Conservation (phyloP, 2,329 filamentous ascomycete genomes). For the Dryadomyces quercivorus region DNA sequence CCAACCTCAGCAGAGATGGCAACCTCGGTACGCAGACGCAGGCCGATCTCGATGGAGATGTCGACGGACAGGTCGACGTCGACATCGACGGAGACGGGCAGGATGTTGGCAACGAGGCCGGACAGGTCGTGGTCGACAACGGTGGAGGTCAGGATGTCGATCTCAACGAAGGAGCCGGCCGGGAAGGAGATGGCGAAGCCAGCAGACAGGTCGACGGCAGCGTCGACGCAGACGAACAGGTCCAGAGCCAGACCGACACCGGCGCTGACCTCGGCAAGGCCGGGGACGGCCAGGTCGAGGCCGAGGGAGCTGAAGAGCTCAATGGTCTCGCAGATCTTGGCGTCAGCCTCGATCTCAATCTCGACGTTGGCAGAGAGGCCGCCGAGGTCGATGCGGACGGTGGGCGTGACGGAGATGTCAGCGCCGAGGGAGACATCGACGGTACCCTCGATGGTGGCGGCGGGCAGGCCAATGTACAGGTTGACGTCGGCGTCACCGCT, state of each 20-base stretch:
- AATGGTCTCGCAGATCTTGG: conserved; percentile 12
- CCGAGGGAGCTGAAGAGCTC: conserved; percentile 14
- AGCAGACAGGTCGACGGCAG: conserved; percentile 15
- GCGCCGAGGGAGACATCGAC: conserved; percentile 10
- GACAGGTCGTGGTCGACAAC: conserved; percentile 13
- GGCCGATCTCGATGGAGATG: conserved; percentile 15
- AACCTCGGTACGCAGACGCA: conserved; percentile 18
- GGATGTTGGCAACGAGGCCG: conserved; percentile 14
- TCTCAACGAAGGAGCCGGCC: conserved; percentile 16
- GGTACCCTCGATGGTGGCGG: conserved; percentile 11
- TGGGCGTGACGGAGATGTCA: conserved; percentile 12
- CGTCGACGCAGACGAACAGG: conserved; percentile 15
- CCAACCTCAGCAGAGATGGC: conserved; percentile 14
- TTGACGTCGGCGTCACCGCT: conserved; percentile 7
- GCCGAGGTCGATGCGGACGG: conserved; percentile 13
- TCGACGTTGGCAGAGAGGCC: conserved; percentile 17
- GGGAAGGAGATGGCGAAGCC: conserved; percentile 17
- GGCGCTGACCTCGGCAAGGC: conserved; percentile 13
- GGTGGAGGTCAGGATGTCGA: conserved; percentile 15
- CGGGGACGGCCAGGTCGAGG: conserved; percentile 14
- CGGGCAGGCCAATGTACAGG: conserved; percentile 12
- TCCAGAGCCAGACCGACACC: conserved; percentile 18
- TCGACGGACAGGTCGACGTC: conserved; percentile 15
- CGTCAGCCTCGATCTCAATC: conserved; percentile 15
- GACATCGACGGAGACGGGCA: conserved; percentile 13